A percentile compares a stretch with the other conserved stretches of the same genome.
These are phyloP conservation scores for Cyclocybe aegerita DNA, from an alignment of 768 basidiomycete species.

Conservation along the genomic window DNA sequence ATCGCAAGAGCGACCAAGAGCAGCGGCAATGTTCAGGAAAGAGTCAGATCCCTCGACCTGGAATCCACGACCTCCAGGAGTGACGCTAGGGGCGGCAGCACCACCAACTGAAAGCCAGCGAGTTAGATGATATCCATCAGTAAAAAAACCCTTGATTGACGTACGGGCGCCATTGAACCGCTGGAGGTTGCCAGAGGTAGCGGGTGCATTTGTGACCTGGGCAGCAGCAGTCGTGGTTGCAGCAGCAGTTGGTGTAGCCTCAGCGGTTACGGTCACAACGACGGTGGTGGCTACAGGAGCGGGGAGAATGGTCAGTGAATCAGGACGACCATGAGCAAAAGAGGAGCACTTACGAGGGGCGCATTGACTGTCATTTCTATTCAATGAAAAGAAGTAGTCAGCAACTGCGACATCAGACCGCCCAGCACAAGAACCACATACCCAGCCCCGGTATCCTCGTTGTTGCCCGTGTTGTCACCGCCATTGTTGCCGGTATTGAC, in stretches of 20 bases:
- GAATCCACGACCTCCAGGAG: constrained; percentile 47
- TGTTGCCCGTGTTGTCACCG: constrained; percentile 2
- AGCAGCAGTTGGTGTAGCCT: constrained; percentile 8
- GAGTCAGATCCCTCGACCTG: constrained; percentile 39
- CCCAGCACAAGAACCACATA: neutral
- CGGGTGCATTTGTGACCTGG: constrained; percentile 6
- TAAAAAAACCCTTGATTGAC: constrained; percentile 13
- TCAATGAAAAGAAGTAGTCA: neutral
- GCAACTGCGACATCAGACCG: too few relatives aligned
- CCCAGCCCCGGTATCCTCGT: neutral
- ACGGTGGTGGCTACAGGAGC: constrained; percentile 24
- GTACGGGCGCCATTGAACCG: constrained; percentile 50
- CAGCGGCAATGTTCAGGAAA: constrained; percentile 48
- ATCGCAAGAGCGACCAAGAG: constrained; percentile 58
- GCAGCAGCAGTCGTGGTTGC: constrained; percentile 14
- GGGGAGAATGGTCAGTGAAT: neutral
- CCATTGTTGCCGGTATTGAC: constrained; percentile 5
- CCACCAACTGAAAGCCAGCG: constrained; percentile 39
- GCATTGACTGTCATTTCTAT: neutral
- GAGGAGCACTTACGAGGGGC: constrained; percentile 13
- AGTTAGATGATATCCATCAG: neutral
- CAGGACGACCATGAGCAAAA: neutral
- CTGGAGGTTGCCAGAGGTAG: constrained; percentile 40
- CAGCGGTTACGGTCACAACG: constrained; percentile 20
- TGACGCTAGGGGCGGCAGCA: constrained; percentile 41